Evolutionary conservation across 352 stramenopile species (phyloP), one percentile per base, ranked within the genome.

Genomic region (Phytopythium sindhum): DNA sequence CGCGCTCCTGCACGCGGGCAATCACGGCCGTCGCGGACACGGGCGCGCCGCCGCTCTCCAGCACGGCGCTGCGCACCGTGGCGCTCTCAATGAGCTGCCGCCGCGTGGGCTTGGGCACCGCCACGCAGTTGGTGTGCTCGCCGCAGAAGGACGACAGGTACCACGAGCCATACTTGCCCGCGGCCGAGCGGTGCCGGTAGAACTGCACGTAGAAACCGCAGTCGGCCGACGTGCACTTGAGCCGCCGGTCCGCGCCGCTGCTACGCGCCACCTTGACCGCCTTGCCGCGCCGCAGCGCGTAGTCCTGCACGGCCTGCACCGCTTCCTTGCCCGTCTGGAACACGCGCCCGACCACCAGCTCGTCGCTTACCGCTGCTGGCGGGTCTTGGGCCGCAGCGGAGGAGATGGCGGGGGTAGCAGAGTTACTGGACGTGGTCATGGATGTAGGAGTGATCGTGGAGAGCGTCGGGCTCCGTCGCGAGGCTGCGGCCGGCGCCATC

Each of bases 181-280:
- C 64, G 63, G 65, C 52, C 33, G 61, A 52, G 39, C 67, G 70
- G 63, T 77, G 62, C 7, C 67, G 48, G 47, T 78, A 75, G 42
- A 74, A 66, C 56, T 78, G 70, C 53, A 73, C 64, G 60, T 69
- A 72, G 58, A 78, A 75, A 31, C 19, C 60, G 28, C 70, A 78
- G 8, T 47, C 52, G 41, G 48, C 37, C 15, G 61, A 73, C 50
- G 64, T 52, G 47, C 67, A 75, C 48, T 64, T 60, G 31, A 78
- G 31, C 17, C 64, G 65, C 4, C 67, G 67, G 56, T 78, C 70
- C 23, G 68, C 54, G 10, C 70, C 70, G 47, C 67, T 73, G 31
- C 61, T 63, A 41, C 64, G 71, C 41, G 61, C 65, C 42, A 73
- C 63, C 26, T 57, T 55, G 5, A 78, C 71, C 3, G 60, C 50